Evolutionary conservation across 208 protist species (phyloP), one percentile per base, ranked within the genome.

Genomic region (Acanthamoeba lenticulata): DNA sequence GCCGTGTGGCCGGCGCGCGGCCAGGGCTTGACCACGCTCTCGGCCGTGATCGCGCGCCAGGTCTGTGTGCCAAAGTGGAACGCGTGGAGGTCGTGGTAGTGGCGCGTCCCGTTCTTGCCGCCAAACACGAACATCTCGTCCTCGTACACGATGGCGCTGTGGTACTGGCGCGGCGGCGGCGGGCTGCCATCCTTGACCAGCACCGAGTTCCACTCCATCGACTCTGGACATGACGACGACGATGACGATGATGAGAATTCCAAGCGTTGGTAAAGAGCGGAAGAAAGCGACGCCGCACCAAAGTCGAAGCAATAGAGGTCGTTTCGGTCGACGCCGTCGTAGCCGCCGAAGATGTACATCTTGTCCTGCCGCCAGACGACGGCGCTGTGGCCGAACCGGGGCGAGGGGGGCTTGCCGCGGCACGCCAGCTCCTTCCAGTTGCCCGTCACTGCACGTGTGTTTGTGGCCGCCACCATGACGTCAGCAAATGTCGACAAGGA

Each of bases 101-200:
- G 55, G 1, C 88, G 21, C 27, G 36, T 79, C 27, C 89, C 93
- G 44, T 65, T 90, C 77, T 93, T 60, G 1, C 94, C 94, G 24
- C 89, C 94, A 47, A 95, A 95, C 27, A 94, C 36, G 60, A 88
- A 94, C 29, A 95, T 95, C 21, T 62, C 27, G 34, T 95, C 86
- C 11, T 79, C 62, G 11, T 94, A 24, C 2, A 94, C 86, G 19
- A 95, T 36, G 0, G 93, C 83, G 2, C 90, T 65, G 38, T 96
- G 95, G 24, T 94, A 94, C 55, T 94, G 85, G 3, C 95, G 52
- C 15, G 65, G n/a, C 40, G 67, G 49, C 13, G 88, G 88, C 47
- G 27, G 32, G 17, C 38, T 47, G 2, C 40, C 36, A 17, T 79
- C 27, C 38, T 38, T 38, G 17, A 79, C 67, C 32, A 79, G 36